Conservation (phyloP, 768 basidiomycete species). For the Strobilomyces confusus region DNA sequence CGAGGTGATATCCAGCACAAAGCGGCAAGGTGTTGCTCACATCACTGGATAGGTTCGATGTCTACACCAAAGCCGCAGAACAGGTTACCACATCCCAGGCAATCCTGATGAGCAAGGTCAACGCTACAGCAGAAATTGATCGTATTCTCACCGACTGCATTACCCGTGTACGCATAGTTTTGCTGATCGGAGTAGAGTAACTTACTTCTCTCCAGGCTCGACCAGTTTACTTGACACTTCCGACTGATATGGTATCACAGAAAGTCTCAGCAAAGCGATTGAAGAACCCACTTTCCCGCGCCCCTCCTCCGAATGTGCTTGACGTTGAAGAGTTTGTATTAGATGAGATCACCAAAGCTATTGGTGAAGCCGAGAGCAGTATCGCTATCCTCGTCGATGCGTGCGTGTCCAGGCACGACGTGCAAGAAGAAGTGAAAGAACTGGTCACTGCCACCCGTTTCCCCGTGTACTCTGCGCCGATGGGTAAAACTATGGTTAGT, state of each 20-base stretch:
- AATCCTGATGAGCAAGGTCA: slow-evolving; percentile 45
- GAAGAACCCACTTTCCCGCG: slow-evolving; percentile 49
- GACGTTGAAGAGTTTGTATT: slow-evolving; percentile 66
- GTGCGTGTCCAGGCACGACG: slow-evolving; percentile 71
- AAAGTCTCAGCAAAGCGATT: slow-evolving; percentile 66
- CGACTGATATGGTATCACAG: slow-evolving; percentile 72
- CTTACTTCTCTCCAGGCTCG: slow-evolving; percentile 47
- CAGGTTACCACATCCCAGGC: slow-evolving; percentile 75
- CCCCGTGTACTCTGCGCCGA: slow-evolving; percentile 71
- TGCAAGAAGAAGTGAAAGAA: slow-evolving; percentile 56
- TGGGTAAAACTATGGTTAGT: slow-evolving; percentile 77
- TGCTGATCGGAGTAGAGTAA: background rate
- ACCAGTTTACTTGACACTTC: slow-evolving; percentile 84
- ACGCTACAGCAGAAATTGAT: slow-evolving; percentile 73
- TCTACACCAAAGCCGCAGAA: slow-evolving; percentile 69
- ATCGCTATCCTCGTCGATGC: slow-evolving; percentile 79
- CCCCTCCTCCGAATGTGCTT: slow-evolving; percentile 50
- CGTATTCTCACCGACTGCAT: slow-evolving; percentile 69
- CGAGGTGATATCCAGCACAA: slow-evolving; percentile 39
- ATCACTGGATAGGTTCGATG: slow-evolving; percentile 57
- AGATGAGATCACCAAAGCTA: slow-evolving; percentile 62
- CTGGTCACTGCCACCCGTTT: slow-evolving; percentile 62
- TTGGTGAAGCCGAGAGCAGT: slow-evolving; percentile 55
- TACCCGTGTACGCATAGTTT: slow-evolving; percentile 37
- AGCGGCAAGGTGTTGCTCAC: background rate